Conservation (phyloP, 2,329 filamentous ascomycete genomes). For the Lanzia echinophila region DNA sequence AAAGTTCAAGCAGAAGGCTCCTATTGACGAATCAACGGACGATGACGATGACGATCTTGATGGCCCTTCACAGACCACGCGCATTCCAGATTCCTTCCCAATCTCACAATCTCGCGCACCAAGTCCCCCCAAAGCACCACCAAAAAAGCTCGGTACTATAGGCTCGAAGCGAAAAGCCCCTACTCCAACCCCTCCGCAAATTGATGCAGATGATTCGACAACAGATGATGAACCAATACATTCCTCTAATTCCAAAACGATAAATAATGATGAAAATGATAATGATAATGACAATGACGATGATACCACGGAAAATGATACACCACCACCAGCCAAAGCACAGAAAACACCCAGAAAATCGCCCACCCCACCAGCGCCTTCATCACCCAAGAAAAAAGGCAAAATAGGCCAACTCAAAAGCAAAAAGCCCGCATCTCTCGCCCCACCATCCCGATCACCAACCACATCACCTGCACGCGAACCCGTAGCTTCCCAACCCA, state of each 20-base stretch:
- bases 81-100: slow-evolving; percentile 24
- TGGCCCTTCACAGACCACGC: slow-evolving; percentile 17
- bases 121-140: background rate
- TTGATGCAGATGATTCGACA: background rate
- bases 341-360: slow-evolving; percentile 3
- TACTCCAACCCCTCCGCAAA: background rate
- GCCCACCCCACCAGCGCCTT: background rate
- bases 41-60: slow-evolving; percentile 28
- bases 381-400: slow-evolving; percentile 9
- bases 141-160: slow-evolving; percentile 13
- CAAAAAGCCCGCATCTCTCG: slow-evolving; percentile 14
- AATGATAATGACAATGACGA: slow-evolving; percentile 3
- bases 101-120: slow-evolving; percentile 10
- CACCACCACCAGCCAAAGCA: background rate
- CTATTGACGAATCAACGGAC: slow-evolving; percentile 17
- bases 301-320: slow-evolving; percentile 13
- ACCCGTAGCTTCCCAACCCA: background rate
- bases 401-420: slow-evolving; percentile 18
- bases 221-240: slow-evolving; percentile 8
- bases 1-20: background rate
- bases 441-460: slow-evolving; percentile 5
- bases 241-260: background rate
- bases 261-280: background rate
- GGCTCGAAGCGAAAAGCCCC: slow-evolving; percentile 3
- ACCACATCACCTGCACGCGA: background rate